Evolutionary conservation across 148 eudicot species (phyloP).

Genomic region (Chenopodium formosanum): DNA sequence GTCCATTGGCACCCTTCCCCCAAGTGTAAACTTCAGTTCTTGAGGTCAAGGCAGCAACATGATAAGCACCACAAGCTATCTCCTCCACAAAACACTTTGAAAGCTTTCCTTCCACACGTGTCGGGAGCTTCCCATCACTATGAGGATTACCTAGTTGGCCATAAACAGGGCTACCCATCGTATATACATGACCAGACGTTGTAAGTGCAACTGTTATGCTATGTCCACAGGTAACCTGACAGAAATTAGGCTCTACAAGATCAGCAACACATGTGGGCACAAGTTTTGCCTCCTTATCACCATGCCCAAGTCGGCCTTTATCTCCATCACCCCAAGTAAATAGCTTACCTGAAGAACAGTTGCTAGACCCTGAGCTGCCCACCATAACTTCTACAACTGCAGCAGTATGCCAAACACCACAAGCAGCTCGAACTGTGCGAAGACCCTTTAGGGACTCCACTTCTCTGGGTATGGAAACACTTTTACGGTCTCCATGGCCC

Average conservation of each 20-base stretch:
- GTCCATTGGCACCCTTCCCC: slow-evolving; percentile 97
- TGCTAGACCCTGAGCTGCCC: slow-evolving; percentile 85
- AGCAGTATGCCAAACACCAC: slow-evolving; percentile 99
- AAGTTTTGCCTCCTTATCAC: slow-evolving; percentile 89
- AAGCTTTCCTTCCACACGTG: slow-evolving; percentile 81
- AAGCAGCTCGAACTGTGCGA: slow-evolving; percentile 86
- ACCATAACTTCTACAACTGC: slow-evolving; percentile 99
- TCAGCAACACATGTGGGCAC: slow-evolving; percentile 95
- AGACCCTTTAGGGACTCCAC: slow-evolving; percentile 93
- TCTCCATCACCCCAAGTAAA: slow-evolving; percentile 99
- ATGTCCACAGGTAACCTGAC: slow-evolving; percentile 93
- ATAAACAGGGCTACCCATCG: slow-evolving; percentile 95
- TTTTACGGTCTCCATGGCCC: slow-evolving; percentile 88
- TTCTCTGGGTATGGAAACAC: slow-evolving; percentile 80
- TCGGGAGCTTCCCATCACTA: slow-evolving; percentile 80
- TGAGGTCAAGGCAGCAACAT: slow-evolving; percentile 85
- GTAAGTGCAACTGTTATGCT: slow-evolving; percentile 93
- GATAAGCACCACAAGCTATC: slow-evolving; percentile 95
- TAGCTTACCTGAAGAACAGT: slow-evolving; percentile 91
- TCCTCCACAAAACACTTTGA: slow-evolving; percentile 84
- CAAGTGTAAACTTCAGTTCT: slow-evolving; percentile 96
- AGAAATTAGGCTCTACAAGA: slow-evolving; percentile 88
- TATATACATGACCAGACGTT: slow-evolving; percentile 86
- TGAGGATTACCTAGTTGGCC: slow-evolving; percentile 93
- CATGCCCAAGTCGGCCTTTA: slow-evolving; percentile 92